Conservation (phyloP, 768 basidiomycete species). For the Sarcodon aspratus region DNA sequence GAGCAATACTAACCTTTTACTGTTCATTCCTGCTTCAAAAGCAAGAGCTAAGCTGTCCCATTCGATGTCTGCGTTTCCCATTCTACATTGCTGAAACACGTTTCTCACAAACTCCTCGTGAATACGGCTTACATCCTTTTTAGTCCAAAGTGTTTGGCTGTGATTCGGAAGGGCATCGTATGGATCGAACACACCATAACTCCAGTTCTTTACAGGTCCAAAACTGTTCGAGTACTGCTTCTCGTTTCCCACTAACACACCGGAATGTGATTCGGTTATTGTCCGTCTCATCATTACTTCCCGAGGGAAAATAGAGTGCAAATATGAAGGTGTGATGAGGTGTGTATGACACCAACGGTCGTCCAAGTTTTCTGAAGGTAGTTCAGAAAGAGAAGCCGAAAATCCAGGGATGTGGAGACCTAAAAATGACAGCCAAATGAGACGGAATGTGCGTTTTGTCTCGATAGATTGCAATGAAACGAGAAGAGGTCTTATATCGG, state of each 20-base stretch:
- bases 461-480: constrained; percentile 25
- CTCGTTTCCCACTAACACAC: constrained; percentile 56
- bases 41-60: constrained; percentile 62
- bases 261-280: constrained; percentile 52
- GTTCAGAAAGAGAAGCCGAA: constrained; percentile 24
- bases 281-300: constrained; percentile 18
- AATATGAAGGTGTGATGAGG: constrained; percentile 29
- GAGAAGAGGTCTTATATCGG: constrained; percentile 56
- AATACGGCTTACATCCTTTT: constrained; percentile 37
- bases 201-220: constrained; percentile 63
- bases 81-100: constrained; percentile 46
- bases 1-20: constrained; percentile 37
- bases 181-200: constrained; percentile 36
- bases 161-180: constrained; percentile 36
- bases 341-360: constrained; percentile 54
- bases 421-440: constrained; percentile 58
- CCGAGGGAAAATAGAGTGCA: constrained; percentile 44
- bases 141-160: constrained; percentile 29
- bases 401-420: constrained; percentile 70
- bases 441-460: constrained; percentile 47
- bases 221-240: constrained; percentile 48
- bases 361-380: constrained; percentile 34
- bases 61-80: constrained; percentile 33
- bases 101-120: constrained; percentile 40
- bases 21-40: constrained; percentile 50